These are phyloP conservation scores for Diplodia scrobiculata DNA, from an alignment of 2,329 filamentous ascomycete genomes.

Conservation along the genomic window DNA sequence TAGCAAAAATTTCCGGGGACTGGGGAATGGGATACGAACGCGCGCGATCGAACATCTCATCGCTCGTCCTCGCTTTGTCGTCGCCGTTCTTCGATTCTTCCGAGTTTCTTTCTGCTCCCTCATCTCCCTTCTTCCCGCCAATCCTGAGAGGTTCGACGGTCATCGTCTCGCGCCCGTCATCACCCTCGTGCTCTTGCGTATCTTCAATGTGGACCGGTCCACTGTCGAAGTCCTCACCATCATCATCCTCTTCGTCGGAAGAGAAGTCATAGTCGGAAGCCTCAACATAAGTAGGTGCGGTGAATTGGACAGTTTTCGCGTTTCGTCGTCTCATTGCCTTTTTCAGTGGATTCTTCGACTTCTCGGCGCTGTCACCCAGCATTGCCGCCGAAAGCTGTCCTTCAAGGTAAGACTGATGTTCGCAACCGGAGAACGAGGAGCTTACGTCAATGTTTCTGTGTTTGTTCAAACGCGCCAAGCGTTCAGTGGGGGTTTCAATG, in stretches of 20 bases:
- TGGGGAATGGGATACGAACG: not conserved
- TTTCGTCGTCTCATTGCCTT: constrained; percentile 80
- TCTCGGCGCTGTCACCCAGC: constrained; percentile 73
- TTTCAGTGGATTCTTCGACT: constrained; percentile 79
- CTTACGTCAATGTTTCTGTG: constrained; percentile 96
- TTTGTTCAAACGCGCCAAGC: constrained; percentile 91
- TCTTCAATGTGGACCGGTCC: constrained; percentile 41
- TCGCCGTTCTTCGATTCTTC: constrained; percentile 44
- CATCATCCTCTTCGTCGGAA: constrained; percentile 63
- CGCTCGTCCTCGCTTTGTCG: constrained; percentile 62
- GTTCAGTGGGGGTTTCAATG: constrained; percentile 95
- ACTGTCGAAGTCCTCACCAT: constrained; percentile 42
- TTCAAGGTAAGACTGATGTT: constrained; percentile 30
- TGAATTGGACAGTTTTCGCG: constrained; percentile 83
- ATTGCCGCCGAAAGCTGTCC: constrained; percentile 67
- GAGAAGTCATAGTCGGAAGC: constrained; percentile 87
- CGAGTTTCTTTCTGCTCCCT: constrained; percentile 39
- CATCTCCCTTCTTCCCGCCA: constrained; percentile 33
- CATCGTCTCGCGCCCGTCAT: constrained; percentile 35
- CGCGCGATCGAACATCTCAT: constrained; percentile 10
- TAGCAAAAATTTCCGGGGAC: not conserved
- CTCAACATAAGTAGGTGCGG: constrained; percentile 82
- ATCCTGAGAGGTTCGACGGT: constrained; percentile 45
- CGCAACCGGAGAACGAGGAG: not conserved
- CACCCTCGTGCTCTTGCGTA: constrained; percentile 42